These are phyloP conservation scores for Hypoxylon intermedium DNA, from an alignment of 495 filamentous ascomycete species.

Conservation along the genomic window DNA sequence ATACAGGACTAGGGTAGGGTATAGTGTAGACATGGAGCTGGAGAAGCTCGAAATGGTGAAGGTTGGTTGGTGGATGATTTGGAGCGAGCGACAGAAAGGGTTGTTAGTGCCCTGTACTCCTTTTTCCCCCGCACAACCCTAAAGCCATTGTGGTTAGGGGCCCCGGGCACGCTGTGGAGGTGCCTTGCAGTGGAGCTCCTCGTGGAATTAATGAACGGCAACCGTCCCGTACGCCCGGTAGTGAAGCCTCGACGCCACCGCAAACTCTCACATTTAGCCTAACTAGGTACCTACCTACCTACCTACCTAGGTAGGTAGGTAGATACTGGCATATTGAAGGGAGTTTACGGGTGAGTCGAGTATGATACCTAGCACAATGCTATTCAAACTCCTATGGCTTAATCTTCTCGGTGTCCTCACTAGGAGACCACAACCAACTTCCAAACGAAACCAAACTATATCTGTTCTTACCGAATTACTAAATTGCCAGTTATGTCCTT, in stretches of 20 bases:
- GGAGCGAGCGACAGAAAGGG: background rate
- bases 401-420: too few species aligned
- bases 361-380: background rate
- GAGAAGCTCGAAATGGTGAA: constrained; percentile 6
- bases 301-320: too few species aligned
- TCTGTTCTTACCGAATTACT: too few species aligned
- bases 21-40: background rate
- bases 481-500: too few species aligned
- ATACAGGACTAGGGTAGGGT: too few species aligned
- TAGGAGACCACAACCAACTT: too few species aligned
- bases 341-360: background rate
- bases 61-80: constrained; percentile 33
- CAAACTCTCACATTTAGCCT: constrained; percentile 18
- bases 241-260: constrained; percentile 11
- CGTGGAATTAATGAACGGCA: constrained; percentile 15
- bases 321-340: too few species aligned
- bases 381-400: background rate
- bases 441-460: too few species aligned
- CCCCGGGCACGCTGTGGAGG: constrained; percentile 1
- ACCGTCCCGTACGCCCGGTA: constrained; percentile 26
- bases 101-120: background rate
- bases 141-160: constrained; percentile 13
- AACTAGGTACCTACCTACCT: background rate
- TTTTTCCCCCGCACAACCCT: constrained; percentile 16
- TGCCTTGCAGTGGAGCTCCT: constrained; percentile 7